phyloP scores from a whole-genome alignment of 768 basidiomycete genomes.

The Rhizopogon vesiculosus region DNA sequence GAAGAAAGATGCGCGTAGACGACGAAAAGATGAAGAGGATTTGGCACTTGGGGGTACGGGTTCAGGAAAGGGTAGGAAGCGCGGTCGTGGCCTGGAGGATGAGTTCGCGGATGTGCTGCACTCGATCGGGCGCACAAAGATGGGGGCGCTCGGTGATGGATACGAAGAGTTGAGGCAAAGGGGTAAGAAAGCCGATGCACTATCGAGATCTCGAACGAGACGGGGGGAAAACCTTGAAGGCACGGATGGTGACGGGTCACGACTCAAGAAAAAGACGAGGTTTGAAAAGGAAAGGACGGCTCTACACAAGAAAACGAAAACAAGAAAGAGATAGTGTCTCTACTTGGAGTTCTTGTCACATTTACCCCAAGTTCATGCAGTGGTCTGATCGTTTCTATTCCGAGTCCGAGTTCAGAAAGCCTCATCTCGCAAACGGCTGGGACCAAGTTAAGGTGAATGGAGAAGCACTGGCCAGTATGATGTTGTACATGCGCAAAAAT shows the following conservation, averaged over 20 bases:
- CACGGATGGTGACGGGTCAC: slow-evolving; percentile 25
- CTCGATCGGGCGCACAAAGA: slow-evolving; percentile 45
- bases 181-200: slow-evolving; percentile 56
- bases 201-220: slow-evolving; percentile 53
- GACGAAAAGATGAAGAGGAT: slow-evolving; percentile 79
- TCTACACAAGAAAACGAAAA: slow-evolving; percentile 25
- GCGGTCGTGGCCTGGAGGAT: slow-evolving; percentile 72
- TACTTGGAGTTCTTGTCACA: neutral
- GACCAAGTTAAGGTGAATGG: no score
- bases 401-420: no score
- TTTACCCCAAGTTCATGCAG: no score
- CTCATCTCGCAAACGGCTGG: no score
- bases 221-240: slow-evolving; percentile 21
- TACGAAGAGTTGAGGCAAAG: slow-evolving; percentile 76
- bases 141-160: slow-evolving; percentile 54
- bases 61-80: slow-evolving; percentile 47
- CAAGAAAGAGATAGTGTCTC: slow-evolving; percentile 12
- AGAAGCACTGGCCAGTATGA: no score
- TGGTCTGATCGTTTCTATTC: no score
- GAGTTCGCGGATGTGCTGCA: slow-evolving; percentile 81
- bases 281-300: slow-evolving; percentile 40
- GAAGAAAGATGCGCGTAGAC: slow-evolving; percentile 74
- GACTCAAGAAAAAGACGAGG: slow-evolving; percentile 33
- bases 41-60: slow-evolving; percentile 78
- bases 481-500: no score